A percentile compares a stretch with the other conserved stretches of the same genome.
Evolutionary conservation across 805 yeast genomes (phyloP).

Genomic region (Hagleromyces aurorensis): DNA sequence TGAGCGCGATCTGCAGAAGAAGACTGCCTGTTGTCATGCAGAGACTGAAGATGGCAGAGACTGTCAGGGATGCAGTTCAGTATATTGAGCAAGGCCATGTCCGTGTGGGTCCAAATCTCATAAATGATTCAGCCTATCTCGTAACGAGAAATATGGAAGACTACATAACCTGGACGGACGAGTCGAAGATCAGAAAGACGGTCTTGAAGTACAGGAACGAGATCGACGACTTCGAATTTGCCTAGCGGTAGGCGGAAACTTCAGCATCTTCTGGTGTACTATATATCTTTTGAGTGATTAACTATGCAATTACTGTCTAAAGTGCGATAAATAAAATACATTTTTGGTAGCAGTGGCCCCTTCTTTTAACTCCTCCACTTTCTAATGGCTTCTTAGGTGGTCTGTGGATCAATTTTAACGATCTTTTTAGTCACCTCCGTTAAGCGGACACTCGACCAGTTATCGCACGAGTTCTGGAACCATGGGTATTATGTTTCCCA

Average conservation of each 20-base stretch:
- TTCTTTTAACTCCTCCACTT: no score
- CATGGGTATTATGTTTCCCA: no score
- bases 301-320: constrained; percentile 1
- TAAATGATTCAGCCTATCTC: constrained; percentile 91
- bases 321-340: not conserved
- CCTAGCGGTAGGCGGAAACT: no score
- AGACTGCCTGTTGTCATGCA: constrained; percentile 94
- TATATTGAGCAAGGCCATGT: constrained; percentile 96
- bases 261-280: no score
- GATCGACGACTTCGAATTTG: constrained; percentile 50
- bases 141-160: constrained; percentile 94
- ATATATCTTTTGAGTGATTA: no score
- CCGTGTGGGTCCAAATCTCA: constrained; percentile 90
- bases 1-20: constrained; percentile 85
- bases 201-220: constrained; percentile 79
- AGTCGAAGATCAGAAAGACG: constrained; percentile 85
- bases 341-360: not conserved
- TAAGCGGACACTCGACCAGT: no score
- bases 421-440: no score
- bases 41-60: constrained; percentile 88
- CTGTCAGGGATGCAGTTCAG: constrained; percentile 78
- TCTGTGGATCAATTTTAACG: no score
- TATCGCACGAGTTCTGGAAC: no score
- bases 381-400: no score
- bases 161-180: constrained; percentile 96